These are phyloP conservation scores for Zopfia rhizophila DNA, from an alignment of 2,329 filamentous ascomycete species.

Conservation along the genomic window DNA sequence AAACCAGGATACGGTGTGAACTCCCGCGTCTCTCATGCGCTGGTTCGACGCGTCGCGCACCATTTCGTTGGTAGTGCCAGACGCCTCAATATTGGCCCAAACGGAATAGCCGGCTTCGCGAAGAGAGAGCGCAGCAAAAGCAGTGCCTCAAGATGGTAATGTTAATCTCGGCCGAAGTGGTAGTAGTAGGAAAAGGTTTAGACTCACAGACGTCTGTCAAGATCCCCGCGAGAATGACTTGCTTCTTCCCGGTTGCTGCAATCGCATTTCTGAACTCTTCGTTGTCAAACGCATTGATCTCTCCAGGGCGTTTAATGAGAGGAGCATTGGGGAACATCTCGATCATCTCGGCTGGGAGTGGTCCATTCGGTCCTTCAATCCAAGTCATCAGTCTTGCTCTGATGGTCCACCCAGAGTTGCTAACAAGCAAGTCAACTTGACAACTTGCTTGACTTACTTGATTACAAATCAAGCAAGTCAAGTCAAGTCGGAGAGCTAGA, in stretches of 20 bases:
- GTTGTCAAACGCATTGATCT: slow-evolving; percentile 79
- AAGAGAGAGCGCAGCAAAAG: slow-evolving; percentile 75
- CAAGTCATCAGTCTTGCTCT: too few relatives aligned
- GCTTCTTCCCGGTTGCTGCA: slow-evolving; percentile 68
- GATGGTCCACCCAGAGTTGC: too few relatives aligned
- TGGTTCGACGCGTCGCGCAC: slow-evolving; percentile 70
- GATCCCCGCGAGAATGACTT: slow-evolving; percentile 75
- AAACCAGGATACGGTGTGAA: slow-evolving; percentile 68
- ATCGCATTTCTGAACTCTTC: slow-evolving; percentile 70
- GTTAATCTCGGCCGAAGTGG: neutral
- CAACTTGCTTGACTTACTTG: too few relatives aligned
- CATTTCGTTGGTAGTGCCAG: slow-evolving; percentile 68
- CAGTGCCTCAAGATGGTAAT: slow-evolving; percentile 58
- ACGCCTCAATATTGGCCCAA: slow-evolving; percentile 74
- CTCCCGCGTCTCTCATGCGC: slow-evolving; percentile 70
- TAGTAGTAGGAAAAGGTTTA: slow-evolving; percentile 42
- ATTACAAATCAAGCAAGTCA: too few relatives aligned
- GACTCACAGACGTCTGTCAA: slow-evolving; percentile 77
- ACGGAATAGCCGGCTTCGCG: slow-evolving; percentile 73
- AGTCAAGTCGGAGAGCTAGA: too few relatives aligned
- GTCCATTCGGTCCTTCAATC: neutral
- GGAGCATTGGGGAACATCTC: slow-evolving; percentile 71
- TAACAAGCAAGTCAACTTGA: too few relatives aligned
- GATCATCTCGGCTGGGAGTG: slow-evolving; percentile 69
- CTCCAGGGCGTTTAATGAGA: slow-evolving; percentile 70